phyloP scores from a whole-genome alignment of 225 moss, liverwort and hornwort species.

The Marchantia polymorpha region DNA sequence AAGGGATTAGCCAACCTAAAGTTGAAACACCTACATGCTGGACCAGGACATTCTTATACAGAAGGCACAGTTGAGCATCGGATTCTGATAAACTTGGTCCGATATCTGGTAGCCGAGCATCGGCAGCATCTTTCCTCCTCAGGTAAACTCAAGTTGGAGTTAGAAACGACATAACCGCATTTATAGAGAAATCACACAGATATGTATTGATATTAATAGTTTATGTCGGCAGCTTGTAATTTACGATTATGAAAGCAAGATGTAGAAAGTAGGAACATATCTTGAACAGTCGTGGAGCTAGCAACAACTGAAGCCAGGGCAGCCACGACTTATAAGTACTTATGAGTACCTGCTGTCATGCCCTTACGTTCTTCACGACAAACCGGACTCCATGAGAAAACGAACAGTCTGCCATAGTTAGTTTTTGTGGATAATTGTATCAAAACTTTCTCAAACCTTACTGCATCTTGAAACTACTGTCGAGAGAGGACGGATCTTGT shows the following conservation, averaged over 20 bases:
- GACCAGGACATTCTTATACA: conserved; percentile 85
- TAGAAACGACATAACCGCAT: conserved; percentile 48
- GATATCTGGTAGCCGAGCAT: conserved; percentile 65
- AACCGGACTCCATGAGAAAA: neutral
- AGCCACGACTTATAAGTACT: neutral
- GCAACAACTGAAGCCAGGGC: neutral
- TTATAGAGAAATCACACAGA: neutral
- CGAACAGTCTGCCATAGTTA: neutral
- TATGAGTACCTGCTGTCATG: neutral
- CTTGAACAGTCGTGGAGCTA: neutral
- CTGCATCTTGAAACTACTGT: neutral
- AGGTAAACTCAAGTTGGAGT: conserved; percentile 43
- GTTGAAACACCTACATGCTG: conserved; percentile 73
- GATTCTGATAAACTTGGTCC: conserved; percentile 70
- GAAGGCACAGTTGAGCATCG: conserved; percentile 81
- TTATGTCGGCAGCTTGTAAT: neutral
- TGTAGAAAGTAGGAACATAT: neutral
- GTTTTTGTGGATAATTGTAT: neutral
- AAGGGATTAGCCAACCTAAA: conserved; percentile 75
- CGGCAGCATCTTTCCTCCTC: conserved; percentile 53
- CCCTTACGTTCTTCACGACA: neutral
- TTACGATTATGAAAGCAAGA: neutral
- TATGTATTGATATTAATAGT: neutral
- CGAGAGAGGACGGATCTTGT: neutral
- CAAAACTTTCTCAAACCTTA: neutral